Evolutionary conservation across 2,329 filamentous ascomycete genomes (phyloP), one percentile per base, ranked within the genome.

Genomic region (Keithomyces neogunnii): DNA sequence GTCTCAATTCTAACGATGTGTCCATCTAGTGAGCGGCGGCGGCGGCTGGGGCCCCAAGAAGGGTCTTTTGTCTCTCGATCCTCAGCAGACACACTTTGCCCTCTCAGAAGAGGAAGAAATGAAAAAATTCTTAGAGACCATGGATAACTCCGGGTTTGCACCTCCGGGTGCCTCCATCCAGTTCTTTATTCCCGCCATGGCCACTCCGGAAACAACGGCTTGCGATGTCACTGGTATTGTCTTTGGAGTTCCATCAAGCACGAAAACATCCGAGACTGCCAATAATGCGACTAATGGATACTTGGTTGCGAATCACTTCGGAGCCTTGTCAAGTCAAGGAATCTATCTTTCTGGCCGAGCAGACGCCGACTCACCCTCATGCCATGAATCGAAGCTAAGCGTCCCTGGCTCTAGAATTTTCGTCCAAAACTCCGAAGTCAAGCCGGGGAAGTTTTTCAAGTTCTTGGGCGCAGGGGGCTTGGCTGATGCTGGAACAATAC

Each of bases 21-120:
- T 33, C 19, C 19, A 19, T 19, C 38, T 43, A 76, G 80, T 91
- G 56, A 90, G 87, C 60, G 89, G 89, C 4, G 89, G 89, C 45
- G 89, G 89, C 42, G 89, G 89, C 26, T 95, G 89, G 89, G 89
- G 89, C 13, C 73, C 79, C 51, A 93, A 92, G 64, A 82, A 86
- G 59, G 89, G 89, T 0, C 71, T 95, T 0, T 70, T 95, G 3
- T 89, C 88, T 5, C 74, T 95, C 3, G 88, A 93, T 61, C 87
- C 89, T 3, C 78, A 88, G 56, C 76, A 72, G 13, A 73, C 65
- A 26, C 78, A 80, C 58, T 69, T 70, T 19, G 63, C 72, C 6
- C 48, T 65, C 0, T 63, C 69, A 1, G 73, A 76, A 39, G 70
- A 81, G 35, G 74, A 79, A 26, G 70, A 74, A 48, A 71, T 84